Evolutionary conservation across 225 moss, liverwort and hornwort genomes (phyloP).

Genomic region (Physcomitrium patens): DNA sequence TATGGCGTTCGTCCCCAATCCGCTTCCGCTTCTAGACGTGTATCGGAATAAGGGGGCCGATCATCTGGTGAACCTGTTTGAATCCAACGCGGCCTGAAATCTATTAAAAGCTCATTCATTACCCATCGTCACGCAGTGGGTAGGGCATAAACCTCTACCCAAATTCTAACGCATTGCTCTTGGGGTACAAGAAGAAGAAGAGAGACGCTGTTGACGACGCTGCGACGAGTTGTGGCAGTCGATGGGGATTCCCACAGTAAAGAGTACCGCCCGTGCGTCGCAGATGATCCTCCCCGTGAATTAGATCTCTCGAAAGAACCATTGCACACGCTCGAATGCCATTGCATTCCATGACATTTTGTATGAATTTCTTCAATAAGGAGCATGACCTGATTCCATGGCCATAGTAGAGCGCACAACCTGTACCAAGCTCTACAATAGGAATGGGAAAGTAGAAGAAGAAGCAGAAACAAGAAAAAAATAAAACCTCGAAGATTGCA

Average conservation of each 20-base stretch:
- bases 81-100: neutral
- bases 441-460: neutral
- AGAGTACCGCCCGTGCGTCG: neutral
- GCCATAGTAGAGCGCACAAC: neutral
- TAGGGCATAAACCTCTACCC: conserved; percentile 21
- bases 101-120: conserved; percentile 6
- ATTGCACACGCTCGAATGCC: neutral
- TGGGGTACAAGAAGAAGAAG: conserved; percentile 26
- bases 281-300: neutral
- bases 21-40: conserved; percentile 9
- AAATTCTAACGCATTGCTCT: conserved; percentile 12
- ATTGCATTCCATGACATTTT: neutral
- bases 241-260: conserved; percentile 23
- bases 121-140: conserved; percentile 14
- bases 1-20: neutral
- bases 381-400: conserved; percentile 11
- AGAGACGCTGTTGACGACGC: neutral
- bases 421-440: neutral
- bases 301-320: neutral
- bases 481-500: neutral
- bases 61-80: conserved; percentile 27
- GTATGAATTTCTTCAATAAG: neutral
- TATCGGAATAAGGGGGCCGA: conserved; percentile 19
- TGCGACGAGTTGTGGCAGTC: conserved; percentile 6
- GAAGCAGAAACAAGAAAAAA: no score